These are phyloP conservation scores for Bruguiera parviflora DNA, from an alignment of 345 rosid genomes.

Conservation along the genomic window DNA sequence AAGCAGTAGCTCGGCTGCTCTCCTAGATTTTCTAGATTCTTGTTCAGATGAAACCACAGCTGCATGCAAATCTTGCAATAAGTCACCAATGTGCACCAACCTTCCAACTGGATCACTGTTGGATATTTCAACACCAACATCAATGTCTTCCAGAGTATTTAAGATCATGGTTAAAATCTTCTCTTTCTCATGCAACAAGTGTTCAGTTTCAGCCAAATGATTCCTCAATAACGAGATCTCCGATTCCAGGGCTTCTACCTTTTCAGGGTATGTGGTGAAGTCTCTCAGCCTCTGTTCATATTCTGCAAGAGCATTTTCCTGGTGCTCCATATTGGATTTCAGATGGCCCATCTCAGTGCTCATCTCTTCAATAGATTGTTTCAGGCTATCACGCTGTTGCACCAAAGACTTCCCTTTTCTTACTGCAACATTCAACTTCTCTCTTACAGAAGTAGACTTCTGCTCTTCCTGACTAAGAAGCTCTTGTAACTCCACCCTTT, in stretches of 20 bases:
- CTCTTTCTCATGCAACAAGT: slow-evolving; percentile 56
- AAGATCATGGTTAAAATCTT: slow-evolving; percentile 40
- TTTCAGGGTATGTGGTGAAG: slow-evolving; percentile 45
- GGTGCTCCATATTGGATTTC: slow-evolving; percentile 58
- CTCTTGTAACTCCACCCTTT: slow-evolving; percentile 58
- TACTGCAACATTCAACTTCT: slow-evolving; percentile 89
- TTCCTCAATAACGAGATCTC: slow-evolving; percentile 56
- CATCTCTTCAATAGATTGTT: slow-evolving; percentile 69
- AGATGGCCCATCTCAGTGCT: slow-evolving; percentile 52
- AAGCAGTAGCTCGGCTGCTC: slow-evolving; percentile 86
- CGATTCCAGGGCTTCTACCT: slow-evolving; percentile 54
- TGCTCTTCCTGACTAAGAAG: slow-evolving; percentile 77
- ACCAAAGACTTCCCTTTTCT: slow-evolving; percentile 94
- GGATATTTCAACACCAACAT: slow-evolving; percentile 52
- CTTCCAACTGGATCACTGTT: slow-evolving; percentile 55
- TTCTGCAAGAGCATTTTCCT: slow-evolving; percentile 47
- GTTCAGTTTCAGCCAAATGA: slow-evolving; percentile 57
- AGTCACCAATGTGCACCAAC: slow-evolving; percentile 50
- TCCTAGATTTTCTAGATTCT: slow-evolving; percentile 70
- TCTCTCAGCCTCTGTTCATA: slow-evolving; percentile 59
- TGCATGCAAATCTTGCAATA: slow-evolving; percentile 52
- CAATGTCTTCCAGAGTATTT: slow-evolving; percentile 47
- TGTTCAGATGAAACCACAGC: slow-evolving; percentile 56
- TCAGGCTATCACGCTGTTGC: slow-evolving; percentile 78
- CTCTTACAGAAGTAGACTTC: slow-evolving; percentile 70